Evolutionary conservation across 2,329 filamentous ascomycete species (phyloP), one percentile per base, ranked within the genome.

Genomic region (Fusarium sp.): DNA sequence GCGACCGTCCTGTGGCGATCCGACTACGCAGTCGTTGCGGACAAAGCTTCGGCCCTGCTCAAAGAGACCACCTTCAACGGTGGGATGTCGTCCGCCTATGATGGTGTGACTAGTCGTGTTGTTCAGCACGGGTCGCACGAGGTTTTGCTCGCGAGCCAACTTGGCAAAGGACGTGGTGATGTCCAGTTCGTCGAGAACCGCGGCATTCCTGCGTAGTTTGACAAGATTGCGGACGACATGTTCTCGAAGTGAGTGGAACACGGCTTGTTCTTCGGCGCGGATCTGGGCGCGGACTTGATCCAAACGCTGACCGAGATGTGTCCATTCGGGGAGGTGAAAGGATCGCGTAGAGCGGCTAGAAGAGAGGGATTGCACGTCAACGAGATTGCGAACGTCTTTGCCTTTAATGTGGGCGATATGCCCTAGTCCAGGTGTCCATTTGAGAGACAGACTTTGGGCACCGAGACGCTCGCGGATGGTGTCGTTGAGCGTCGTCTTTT

Each of bases 161-260:
- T 81, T 82, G 3, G 95, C 92, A 71, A 96, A 96, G 0, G 92
- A 92, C 51, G 91, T 92, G 3, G 90, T 86, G 33, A 99, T 90
- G 75, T 99, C 95, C 9, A 99, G 84, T 75, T 97, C 93, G 73
- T 98, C 94, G 17, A 99, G 85, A 1, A 97, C 90, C n/a, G 87
- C 84, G 10, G 94, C 93, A 74, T 97, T 98, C 53, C 90, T 90
- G 6, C 95, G 88, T 13, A 99, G 84, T 69, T 89, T 92, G 61
- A 97, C 87, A 4, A 99, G 84, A 68, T 93, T 94, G 42, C 84
- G 78, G 4, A 98, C 87, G 1, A 97, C 93, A 46, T 85, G 81
- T 58, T 88, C 84, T 27, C 94, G 89, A 9, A 99, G 81, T 6
- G 82, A 77, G 53, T 86, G 81, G 67, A 98, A 92, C 8, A 99